Evolutionary conservation across 2,329 filamentous ascomycete genomes (phyloP).

Genomic region (Xylaria digitata): DNA sequence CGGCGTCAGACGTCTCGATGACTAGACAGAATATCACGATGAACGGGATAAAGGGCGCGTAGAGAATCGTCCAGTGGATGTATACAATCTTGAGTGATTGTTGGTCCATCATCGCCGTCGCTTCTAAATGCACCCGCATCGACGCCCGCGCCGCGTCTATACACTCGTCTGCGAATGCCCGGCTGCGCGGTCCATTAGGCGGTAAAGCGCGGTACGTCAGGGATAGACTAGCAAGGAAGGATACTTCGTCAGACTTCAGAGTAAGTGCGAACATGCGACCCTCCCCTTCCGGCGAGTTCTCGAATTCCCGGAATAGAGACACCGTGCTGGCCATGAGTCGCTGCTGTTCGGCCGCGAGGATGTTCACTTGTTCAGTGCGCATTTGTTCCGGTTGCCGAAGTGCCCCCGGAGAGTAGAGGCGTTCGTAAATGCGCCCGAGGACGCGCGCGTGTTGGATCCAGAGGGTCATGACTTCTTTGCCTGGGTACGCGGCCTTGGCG

Average conservation of each 20-base stretch:
- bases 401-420: constrained; percentile 61
- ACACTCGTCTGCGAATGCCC: constrained; percentile 57
- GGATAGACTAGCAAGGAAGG: constrained; percentile 55
- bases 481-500: constrained; percentile 51
- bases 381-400: constrained; percentile 51
- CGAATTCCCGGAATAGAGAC: constrained; percentile 43
- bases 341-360: constrained; percentile 49
- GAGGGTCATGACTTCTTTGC: constrained; percentile 54
- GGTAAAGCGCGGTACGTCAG: constrained; percentile 58
- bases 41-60: constrained; percentile 65
- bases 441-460: constrained; percentile 66
- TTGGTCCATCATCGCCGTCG: constrained; percentile 54
- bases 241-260: constrained; percentile 56
- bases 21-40: constrained; percentile 64
- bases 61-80: constrained; percentile 60
- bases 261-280: constrained; percentile 51
- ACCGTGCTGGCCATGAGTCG: constrained; percentile 49
- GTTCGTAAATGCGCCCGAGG: constrained; percentile 67
- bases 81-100: constrained; percentile 56
- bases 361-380: constrained; percentile 51
- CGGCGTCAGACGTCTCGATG: constrained; percentile 57
- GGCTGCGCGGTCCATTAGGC: constrained; percentile 43
- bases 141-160: constrained; percentile 56
- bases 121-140: constrained; percentile 55
- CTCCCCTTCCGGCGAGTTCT: constrained; percentile 39